phyloP scores from a whole-genome alignment of 1,139 yeast species.

The Zygosaccharomyces sapae region DNA sequence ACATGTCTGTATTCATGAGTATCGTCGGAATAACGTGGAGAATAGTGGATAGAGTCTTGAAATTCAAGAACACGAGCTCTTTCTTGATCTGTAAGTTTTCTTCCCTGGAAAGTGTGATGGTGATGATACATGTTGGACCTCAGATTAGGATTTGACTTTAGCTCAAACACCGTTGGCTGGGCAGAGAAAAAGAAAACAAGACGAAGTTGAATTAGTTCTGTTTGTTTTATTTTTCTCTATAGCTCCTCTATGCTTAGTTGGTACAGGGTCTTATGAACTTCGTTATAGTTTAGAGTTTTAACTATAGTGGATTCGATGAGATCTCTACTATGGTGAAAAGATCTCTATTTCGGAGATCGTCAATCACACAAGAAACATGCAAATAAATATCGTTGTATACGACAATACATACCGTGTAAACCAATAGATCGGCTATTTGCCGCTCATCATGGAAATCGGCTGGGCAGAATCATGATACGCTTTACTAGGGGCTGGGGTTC shows the following conservation, averaged over 20 bases:
- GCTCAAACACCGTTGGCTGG: too few relatives aligned
- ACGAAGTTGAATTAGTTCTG: too few relatives aligned
- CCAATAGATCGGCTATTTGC: neutral
- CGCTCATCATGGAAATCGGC: neutral
- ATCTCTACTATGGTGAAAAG: neutral
- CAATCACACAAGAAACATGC: neutral
- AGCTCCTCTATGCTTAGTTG: too few relatives aligned
- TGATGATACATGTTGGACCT: conserved; percentile 34
- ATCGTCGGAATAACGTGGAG: conserved; percentile 89
- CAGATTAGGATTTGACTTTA: neutral
- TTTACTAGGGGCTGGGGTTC: too few relatives aligned
- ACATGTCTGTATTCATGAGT: conserved; percentile 90
- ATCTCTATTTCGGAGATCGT: neutral
- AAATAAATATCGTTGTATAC: neutral
- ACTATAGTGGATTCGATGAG: neutral
- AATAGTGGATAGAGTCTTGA: conserved; percentile 91
- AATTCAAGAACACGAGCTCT: conserved; percentile 84
- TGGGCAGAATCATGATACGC: too few relatives aligned
- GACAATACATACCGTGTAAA: neutral
- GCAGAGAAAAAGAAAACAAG: too few relatives aligned
- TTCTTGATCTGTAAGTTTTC: conserved; percentile 79
- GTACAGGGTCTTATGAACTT: too few relatives aligned
- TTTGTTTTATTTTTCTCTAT: too few relatives aligned
- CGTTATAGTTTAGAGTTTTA: too few relatives aligned
- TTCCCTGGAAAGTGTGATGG: conserved; percentile 40